A percentile compares a stretch with the other conserved stretches of the same genome.
Evolutionary conservation across 2,329 filamentous ascomycete genomes (phyloP).

Genomic region (Fusarium pseudoanthophilum): DNA sequence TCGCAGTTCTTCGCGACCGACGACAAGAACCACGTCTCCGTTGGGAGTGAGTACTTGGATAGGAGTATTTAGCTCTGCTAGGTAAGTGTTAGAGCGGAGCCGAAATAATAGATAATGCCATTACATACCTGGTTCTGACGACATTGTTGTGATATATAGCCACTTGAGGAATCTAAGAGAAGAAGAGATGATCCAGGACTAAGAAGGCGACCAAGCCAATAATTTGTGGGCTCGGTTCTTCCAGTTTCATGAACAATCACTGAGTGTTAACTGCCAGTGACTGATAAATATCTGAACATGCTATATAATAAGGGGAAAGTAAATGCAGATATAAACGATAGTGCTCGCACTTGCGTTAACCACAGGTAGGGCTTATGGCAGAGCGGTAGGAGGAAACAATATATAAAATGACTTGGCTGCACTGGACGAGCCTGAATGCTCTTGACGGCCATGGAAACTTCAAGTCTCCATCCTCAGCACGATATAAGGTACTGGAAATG

Average conservation of each 20-base stretch:
- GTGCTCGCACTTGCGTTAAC: neutral
- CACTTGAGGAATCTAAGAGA: no score
- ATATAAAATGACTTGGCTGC: neutral
- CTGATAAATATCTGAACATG: neutral
- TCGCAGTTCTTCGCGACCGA: no score
- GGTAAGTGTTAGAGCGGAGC: no score
- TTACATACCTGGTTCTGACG: no score
- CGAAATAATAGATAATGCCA: no score
- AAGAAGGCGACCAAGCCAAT: neutral
- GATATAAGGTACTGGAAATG: fast-evolving
- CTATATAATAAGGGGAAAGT: neutral
- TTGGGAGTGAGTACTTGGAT: no score
- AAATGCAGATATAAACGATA: neutral
- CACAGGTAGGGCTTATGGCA: neutral
- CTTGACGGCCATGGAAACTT: neutral
- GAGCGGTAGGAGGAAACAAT: neutral
- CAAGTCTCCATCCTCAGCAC: neutral
- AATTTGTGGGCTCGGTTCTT: neutral
- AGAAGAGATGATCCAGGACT: neutral
- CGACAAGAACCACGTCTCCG: no score
- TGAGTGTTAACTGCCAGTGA: neutral
- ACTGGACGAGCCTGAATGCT: neutral
- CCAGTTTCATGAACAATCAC: neutral
- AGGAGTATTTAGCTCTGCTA: no score
- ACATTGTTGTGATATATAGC: no score